These are phyloP conservation scores for Backusella australiensis DNA, from an alignment of 192 early-diverging fungal species.

Conservation along the genomic window DNA sequence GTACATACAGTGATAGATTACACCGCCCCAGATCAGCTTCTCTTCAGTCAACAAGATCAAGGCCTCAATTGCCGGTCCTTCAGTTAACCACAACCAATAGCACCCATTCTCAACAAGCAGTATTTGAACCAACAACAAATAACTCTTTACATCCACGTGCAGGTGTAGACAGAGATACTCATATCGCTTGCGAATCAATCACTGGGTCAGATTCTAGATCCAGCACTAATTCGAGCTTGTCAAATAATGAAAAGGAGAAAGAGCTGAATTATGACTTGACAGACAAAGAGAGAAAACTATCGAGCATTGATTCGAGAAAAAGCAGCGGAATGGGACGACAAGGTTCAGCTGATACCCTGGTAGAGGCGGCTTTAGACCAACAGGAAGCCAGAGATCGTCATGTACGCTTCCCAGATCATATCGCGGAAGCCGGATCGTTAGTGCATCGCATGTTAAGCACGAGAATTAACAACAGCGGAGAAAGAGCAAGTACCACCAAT, in stretches of 20 bases:
- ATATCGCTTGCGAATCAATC: neutral
- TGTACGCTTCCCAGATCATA: constrained; percentile 29
- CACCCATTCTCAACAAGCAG: neutral
- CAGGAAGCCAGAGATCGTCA: constrained; percentile 28
- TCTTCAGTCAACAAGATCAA: constrained; percentile 4
- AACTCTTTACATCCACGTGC: neutral
- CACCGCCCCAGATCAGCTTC: constrained; percentile 6
- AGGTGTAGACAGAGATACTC: neutral
- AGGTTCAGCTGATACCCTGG: constrained; percentile 20
- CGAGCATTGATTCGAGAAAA: neutral
- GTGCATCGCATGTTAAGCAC: constrained; percentile 27
- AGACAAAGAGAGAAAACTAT: neutral
- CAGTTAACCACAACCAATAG: neutral
- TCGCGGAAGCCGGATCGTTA: constrained; percentile 30
- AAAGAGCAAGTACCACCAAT: neutral
- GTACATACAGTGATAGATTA: neutral
- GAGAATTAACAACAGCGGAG: neutral
- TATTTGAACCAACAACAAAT: neutral
- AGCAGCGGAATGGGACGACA: neutral
- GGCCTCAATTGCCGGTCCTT: neutral
- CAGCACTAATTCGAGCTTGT: neutral
- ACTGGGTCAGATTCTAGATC: neutral
- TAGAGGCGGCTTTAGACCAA: constrained; percentile 28
- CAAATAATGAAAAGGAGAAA: neutral
- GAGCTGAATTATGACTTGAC: neutral